Evolutionary conservation across 1,284 basidiomycete genomes (phyloP).

Genomic region (Ganoderma leucocontextum): DNA sequence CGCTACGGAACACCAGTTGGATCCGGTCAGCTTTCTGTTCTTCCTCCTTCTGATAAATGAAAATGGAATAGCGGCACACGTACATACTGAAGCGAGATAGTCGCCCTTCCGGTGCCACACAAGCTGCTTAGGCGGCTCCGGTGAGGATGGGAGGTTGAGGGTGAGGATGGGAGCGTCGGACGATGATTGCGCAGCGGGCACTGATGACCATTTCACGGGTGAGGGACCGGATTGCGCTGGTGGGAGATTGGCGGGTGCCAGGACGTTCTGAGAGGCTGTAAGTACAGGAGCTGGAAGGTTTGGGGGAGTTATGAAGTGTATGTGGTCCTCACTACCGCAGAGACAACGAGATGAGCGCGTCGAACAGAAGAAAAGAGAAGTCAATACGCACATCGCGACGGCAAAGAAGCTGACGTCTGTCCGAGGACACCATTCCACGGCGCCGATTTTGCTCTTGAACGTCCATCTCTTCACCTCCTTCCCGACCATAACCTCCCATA

Average conservation of each 20-base stretch:
- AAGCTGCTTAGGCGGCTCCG: conserved; percentile 86
- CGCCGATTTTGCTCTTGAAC: conserved; percentile 82
- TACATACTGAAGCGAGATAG: conserved; percentile 93
- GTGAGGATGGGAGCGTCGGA: conserved; percentile 67
- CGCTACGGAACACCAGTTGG: conserved; percentile 45
- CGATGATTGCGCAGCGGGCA: conserved; percentile 54
- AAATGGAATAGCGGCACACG: conserved; percentile 44
- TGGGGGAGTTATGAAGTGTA: conserved; percentile 87
- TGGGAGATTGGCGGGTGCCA: conserved; percentile 72
- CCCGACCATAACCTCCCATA: conserved; percentile 97
- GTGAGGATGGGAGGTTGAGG: conserved; percentile 65
- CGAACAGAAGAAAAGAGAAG: neutral
- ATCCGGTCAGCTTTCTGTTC: neutral
- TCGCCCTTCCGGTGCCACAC: conserved; percentile 96
- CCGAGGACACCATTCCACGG: conserved; percentile 95
- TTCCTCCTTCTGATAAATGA: conserved; percentile 28
- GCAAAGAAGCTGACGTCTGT: conserved; percentile 85
- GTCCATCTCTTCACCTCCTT: conserved; percentile 92
- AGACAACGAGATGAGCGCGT: conserved; percentile 22
- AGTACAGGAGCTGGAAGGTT: conserved; percentile 69
- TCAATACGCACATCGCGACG: conserved; percentile 75
- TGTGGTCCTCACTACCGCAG: conserved; percentile 78
- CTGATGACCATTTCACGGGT: conserved; percentile 71
- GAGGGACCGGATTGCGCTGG: conserved; percentile 67
- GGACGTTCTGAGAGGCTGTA: conserved; percentile 67